Evolutionary conservation across 164 flowering plant species (phyloP).

Genomic region (Tetracentron sinense): DNA sequence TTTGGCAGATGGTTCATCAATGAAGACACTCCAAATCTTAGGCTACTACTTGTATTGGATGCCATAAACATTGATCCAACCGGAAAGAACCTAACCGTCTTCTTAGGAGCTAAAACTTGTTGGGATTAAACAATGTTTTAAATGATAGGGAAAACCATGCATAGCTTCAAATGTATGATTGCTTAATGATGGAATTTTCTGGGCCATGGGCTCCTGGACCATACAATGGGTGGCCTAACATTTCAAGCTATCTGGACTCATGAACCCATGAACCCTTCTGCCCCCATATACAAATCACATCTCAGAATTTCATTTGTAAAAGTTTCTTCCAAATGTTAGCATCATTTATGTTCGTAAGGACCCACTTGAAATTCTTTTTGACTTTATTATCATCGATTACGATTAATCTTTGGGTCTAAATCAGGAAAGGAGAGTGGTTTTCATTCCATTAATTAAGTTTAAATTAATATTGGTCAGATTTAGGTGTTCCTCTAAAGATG

Average conservation of each 20-base stretch:
- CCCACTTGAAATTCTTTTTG: too few relatives aligned
- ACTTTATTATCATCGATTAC: too few relatives aligned
- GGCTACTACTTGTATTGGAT: background rate
- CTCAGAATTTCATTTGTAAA: background rate
- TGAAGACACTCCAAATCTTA: background rate
- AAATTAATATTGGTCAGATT: too few relatives aligned
- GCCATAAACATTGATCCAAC: background rate
- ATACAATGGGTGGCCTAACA: background rate
- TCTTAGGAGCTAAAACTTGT: background rate
- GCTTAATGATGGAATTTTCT: background rate
- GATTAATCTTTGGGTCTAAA: too few relatives aligned
- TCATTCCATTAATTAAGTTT: too few relatives aligned
- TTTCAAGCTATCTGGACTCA: background rate
- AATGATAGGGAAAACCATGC: background rate
- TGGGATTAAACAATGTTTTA: background rate
- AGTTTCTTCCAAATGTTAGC: too few relatives aligned
- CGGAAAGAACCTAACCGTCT: background rate
- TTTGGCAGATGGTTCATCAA: background rate
- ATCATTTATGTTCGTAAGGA: too few relatives aligned
- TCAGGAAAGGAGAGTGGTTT: too few relatives aligned
- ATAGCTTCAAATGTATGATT: too few relatives aligned
- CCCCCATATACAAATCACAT: background rate
- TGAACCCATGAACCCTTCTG: background rate
- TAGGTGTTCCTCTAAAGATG: too few relatives aligned
- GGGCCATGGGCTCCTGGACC: too few relatives aligned